Evolutionary conservation across 78 protist genomes (phyloP).

Genomic region (Dictyostelium intermedium): DNA sequence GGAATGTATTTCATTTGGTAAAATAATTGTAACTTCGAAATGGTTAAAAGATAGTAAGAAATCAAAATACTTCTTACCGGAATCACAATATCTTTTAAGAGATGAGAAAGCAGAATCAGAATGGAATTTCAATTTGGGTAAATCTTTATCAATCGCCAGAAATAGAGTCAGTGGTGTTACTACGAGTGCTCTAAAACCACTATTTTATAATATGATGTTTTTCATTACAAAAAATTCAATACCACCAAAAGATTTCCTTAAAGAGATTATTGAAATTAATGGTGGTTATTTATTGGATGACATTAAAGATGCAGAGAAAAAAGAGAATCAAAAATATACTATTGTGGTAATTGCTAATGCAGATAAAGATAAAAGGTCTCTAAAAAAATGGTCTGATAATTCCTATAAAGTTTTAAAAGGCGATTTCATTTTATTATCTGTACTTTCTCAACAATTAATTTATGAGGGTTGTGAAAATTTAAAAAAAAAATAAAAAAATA

Average conservation of each 20-base stretch:
- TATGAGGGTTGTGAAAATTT: background rate
- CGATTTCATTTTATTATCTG: slow-evolving; percentile 31
- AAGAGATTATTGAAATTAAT: background rate
- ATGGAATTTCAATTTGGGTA: slow-evolving; percentile 3
- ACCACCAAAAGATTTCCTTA: slow-evolving; percentile 21
- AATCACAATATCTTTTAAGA: background rate
- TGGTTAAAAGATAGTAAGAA: slow-evolving; percentile 30
- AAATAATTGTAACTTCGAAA: slow-evolving; percentile 12
- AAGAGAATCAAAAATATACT: background rate
- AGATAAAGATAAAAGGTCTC: slow-evolving; percentile 5
- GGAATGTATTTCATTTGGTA: slow-evolving; percentile 7
- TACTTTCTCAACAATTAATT: slow-evolving; percentile 4
- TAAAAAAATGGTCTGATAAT: background rate
- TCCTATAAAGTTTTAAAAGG: slow-evolving; percentile 16
- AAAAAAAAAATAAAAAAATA: background rate
- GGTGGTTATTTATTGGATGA: slow-evolving; percentile 3
- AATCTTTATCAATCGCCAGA: slow-evolving; percentile 14
- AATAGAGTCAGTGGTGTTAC: background rate
- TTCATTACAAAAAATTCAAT: background rate
- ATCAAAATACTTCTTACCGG: background rate
- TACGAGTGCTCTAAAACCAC: background rate
- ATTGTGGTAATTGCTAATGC: background rate
- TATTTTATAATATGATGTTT: background rate
- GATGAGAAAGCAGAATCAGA: slow-evolving; percentile 51
- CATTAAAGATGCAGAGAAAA: background rate